Evolutionary conservation across 352 stramenopile genomes (phyloP).

Genomic region (Globisporangium nagaii): DNA sequence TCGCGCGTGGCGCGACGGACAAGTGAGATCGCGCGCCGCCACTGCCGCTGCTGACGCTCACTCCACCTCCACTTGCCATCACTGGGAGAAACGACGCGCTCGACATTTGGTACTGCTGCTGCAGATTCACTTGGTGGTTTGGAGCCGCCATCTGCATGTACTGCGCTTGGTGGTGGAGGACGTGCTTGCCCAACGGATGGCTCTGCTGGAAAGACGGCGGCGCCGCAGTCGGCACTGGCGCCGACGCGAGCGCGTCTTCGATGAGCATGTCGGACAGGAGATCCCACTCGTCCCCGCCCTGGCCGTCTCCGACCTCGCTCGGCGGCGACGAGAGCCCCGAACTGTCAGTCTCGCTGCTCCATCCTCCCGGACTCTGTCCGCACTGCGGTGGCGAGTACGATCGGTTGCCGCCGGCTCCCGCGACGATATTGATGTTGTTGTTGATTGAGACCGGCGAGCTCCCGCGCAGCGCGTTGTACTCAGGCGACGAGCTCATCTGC

Average conservation of each 20-base stretch:
- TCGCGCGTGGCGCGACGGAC: neutral
- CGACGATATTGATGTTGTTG: neutral
- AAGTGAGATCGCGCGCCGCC: neutral
- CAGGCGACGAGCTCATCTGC: slow-evolving; percentile 1
- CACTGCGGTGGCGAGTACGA: neutral
- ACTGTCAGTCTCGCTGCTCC: slow-evolving; percentile 25
- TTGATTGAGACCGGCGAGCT: neutral
- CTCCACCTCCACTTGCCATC: neutral
- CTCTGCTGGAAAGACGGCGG: neutral
- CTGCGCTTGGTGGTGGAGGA: neutral
- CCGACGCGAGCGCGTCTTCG: slow-evolving; percentile 28
- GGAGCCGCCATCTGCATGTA: neutral
- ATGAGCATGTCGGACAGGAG: slow-evolving; percentile 53
- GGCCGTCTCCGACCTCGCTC: slow-evolving; percentile 20
- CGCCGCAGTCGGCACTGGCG: neutral
- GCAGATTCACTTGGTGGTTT: neutral
- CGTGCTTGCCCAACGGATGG: neutral
- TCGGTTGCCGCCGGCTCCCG: neutral
- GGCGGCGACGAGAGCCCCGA: slow-evolving; percentile 25
- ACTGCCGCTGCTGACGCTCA: neutral
- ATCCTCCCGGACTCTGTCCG: slow-evolving; percentile 10
- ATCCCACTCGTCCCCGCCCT: slow-evolving; percentile 35
- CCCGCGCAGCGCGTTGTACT: neutral
- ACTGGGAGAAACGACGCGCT: neutral
- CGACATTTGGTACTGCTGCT: neutral